Conservation (phyloP, 164 flowering plant genomes). For the Nelumbo lutea region DNA sequence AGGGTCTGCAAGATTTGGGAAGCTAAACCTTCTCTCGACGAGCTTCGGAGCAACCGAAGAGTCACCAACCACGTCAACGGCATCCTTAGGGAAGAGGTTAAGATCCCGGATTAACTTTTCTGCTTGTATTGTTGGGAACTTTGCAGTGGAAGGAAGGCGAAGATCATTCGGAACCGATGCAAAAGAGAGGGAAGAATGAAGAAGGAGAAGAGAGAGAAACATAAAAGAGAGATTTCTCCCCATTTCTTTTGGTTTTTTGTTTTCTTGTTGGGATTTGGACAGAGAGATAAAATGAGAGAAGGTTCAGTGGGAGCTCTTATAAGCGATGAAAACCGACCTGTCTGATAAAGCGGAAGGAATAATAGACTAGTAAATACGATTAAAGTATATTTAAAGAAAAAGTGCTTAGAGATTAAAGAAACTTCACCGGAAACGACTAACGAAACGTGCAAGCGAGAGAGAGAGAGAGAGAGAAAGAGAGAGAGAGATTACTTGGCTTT, state of each 20-base stretch:
- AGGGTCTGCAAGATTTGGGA: slow-evolving; percentile 26
- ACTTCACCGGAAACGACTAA: no score
- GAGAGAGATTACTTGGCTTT: background rate
- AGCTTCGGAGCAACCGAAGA: slow-evolving; percentile 11
- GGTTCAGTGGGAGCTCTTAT: background rate
- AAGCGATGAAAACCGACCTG: slow-evolving; percentile 1
- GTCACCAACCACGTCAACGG: slow-evolving; percentile 5
- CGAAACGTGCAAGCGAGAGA: background rate
- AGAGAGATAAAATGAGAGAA: background rate
- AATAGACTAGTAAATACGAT: background rate
- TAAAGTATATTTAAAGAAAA: background rate
- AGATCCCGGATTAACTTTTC: slow-evolving; percentile 39
- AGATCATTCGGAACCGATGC: slow-evolving; percentile 1
- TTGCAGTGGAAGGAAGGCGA: slow-evolving; percentile 14
- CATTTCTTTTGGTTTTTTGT: background rate
- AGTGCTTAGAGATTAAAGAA: background rate
- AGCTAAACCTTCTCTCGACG: slow-evolving; percentile 43
- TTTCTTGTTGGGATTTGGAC: background rate
- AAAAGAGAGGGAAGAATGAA: background rate
- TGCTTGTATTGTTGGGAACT: slow-evolving; percentile 28
- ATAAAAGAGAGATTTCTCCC: background rate
- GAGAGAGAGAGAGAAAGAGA: background rate
- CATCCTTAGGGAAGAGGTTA: slow-evolving; percentile 43
- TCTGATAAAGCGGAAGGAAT: background rate
- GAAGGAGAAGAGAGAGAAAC: slow-evolving; percentile 3